Evolutionary conservation across 2,329 filamentous ascomycete genomes (phyloP).

Genomic region (Leptoxyphium fumago): DNA sequence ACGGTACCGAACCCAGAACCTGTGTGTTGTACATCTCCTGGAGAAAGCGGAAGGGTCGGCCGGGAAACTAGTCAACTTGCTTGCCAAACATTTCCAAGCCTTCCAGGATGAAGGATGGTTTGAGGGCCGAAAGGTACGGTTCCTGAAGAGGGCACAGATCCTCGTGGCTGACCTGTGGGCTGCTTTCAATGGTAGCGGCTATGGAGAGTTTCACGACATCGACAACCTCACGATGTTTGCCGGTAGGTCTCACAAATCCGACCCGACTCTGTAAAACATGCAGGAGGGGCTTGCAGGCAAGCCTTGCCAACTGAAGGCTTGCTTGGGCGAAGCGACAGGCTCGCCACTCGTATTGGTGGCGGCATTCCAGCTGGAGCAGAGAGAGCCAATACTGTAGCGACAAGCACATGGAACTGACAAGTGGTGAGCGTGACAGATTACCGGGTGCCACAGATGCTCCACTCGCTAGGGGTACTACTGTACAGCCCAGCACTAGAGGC

Average conservation of each 20-base stretch:
- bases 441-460: conserved; percentile 83
- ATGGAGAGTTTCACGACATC: conserved; percentile 76
- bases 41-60: conserved; percentile 63
- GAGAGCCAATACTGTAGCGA: no score
- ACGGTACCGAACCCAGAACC: neutral
- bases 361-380: no score
- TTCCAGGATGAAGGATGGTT: conserved; percentile 73
- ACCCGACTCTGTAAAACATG: neutral
- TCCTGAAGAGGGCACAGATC: conserved; percentile 92
- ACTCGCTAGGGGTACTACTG: conserved; percentile 64
- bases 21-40: conserved; percentile 57
- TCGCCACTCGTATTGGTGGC: no score
- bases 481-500: conserved; percentile 66
- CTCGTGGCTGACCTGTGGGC: conserved; percentile 94
- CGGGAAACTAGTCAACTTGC: conserved; percentile 68
- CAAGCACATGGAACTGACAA: neutral
- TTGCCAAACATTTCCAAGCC: conserved; percentile 68
- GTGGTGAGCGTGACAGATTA: conserved; percentile 47
- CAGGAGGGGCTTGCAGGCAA: no score
- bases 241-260: conserved; percentile 24
- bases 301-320: no score
- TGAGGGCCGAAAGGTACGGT: conserved; percentile 58
- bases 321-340: no score
- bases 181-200: conserved; percentile 69
- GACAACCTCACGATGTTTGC: conserved; percentile 97